Evolutionary conservation across 371 early-diverging fungal species (phyloP).

Genomic region (Dinochytrium kinnereticum): DNA sequence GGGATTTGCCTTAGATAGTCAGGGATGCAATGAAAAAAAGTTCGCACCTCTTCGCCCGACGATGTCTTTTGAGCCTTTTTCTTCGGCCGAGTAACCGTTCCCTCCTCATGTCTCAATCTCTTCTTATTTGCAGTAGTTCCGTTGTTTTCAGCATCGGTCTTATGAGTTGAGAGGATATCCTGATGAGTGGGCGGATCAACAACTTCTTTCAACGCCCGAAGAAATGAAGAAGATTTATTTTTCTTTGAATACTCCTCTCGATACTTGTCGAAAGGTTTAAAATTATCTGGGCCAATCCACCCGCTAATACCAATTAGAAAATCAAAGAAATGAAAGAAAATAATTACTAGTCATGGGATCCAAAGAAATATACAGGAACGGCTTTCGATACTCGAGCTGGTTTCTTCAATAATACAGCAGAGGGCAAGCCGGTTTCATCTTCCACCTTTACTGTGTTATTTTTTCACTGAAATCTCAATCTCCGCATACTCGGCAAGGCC

Average conservation of each 20-base stretch:
- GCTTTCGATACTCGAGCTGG: neutral
- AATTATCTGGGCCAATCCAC: neutral
- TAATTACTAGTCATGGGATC: constrained; percentile 7
- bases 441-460: neutral
- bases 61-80: no score
- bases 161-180: neutral
- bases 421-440: neutral
- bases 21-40: neutral
- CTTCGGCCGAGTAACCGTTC: no score
- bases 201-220: neutral
- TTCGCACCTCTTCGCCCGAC: neutral
- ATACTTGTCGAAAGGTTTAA: neutral
- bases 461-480: neutral
- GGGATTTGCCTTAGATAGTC: neutral
- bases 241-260: neutral
- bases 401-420: neutral
- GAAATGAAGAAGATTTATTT: neutral
- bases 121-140: neutral
- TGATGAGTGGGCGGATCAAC: neutral
- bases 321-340: neutral
- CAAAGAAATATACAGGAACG: constrained; percentile 8
- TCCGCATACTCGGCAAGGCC: neutral
- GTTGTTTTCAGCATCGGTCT: neutral
- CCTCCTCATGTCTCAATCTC: no score
- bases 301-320: constrained; percentile 1